Evolutionary conservation across 352 stramenopile genomes (phyloP), one percentile per base, ranked within the genome.

Genomic region (Aphanomyces stellatus): DNA sequence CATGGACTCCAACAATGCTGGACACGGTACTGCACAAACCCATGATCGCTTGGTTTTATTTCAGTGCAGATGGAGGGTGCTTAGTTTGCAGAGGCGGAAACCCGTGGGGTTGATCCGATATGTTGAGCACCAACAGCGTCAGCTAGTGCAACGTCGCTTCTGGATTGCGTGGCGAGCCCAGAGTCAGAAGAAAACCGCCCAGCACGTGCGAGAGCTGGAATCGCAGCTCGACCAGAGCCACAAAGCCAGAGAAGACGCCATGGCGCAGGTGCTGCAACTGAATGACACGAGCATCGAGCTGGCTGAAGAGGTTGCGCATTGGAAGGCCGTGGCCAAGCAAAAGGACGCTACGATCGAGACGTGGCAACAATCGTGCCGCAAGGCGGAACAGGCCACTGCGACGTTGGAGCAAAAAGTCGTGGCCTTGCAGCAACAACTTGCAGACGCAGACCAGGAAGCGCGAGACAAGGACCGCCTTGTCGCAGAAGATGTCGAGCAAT

Each of bases 391-490:
- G 10, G 67, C 79, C 25, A 19, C 70, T 0, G 30, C 30, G 33
- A 74, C 61, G 6, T 49, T 84, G 10, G 69, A 81, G 35, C 53
- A 70, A 37, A 64, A 76, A 13, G 55, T 91, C 13, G 24, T 60
- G 11, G 67, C 69, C 4, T 57, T 87, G 25, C 70, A 74, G 30
- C 33, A 37, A 5, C 65, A 75, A n/a, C 17, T 72, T 15, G 4
- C 49, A 24, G 56, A 67, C 25, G 28, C 51, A 2, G 53, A 69
- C 7, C 49, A 57, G 1, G 25, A 22, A 15, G 1, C 1, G 11
- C 49, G n/a, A 15, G 49, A 57, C n/a, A 22, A 37, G 33, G 49
- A 57, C 7, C 49, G 5, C 4, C 11, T 57, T 34, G 34, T 28
- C 6, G 31, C 53, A 42, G 41, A 25, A 30, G 42, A 57, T 24